Evolutionary conservation across 495 filamentous ascomycete species (phyloP).

Genomic region (Friedmanniomyces simplex): DNA sequence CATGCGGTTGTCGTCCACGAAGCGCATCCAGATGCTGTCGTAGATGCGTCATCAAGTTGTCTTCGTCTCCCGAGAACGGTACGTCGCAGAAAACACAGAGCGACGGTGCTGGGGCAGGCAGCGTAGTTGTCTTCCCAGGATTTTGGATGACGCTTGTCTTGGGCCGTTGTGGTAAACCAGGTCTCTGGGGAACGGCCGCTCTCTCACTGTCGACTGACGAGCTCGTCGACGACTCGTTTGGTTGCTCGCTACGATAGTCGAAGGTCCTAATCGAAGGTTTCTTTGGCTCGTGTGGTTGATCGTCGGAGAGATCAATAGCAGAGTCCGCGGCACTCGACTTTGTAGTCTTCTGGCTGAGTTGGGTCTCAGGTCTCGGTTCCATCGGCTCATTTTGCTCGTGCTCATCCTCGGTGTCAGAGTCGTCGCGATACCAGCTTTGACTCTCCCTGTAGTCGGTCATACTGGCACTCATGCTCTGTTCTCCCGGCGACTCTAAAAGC

Average conservation of each 20-base stretch:
- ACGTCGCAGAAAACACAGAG: conserved; percentile 8
- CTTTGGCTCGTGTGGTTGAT: conserved; percentile 5
- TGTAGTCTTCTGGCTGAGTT: not conserved
- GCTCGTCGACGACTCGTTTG: not conserved
- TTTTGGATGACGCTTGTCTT: conserved; percentile 5
- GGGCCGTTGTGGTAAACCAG: not conserved
- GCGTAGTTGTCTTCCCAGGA: not conserved
- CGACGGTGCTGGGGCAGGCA: not conserved
- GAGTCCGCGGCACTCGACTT: not conserved
- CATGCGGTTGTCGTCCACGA: not conserved
- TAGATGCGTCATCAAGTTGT: not conserved
- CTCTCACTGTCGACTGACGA: not conserved
- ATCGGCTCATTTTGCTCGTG: not conserved
- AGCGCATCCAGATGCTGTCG: conserved; percentile 2
- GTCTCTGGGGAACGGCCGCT: no score
- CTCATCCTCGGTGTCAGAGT: conserved; percentile 1
- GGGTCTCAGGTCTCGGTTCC: not conserved
- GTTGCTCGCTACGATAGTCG: conserved; percentile 5
- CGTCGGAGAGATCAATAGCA: conserved; percentile 5
- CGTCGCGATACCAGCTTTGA: conserved; percentile 9
- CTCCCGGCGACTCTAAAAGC: not conserved
- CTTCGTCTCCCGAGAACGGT: conserved; percentile 1
- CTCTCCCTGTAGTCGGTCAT: not conserved
- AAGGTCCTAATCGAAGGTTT: conserved; percentile 4
- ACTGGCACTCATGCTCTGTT: not conserved